Evolutionary conservation across 176 grass and related monocot species (phyloP), one percentile per base, ranked within the genome.

Genomic region (Paspalum notatum): DNA sequence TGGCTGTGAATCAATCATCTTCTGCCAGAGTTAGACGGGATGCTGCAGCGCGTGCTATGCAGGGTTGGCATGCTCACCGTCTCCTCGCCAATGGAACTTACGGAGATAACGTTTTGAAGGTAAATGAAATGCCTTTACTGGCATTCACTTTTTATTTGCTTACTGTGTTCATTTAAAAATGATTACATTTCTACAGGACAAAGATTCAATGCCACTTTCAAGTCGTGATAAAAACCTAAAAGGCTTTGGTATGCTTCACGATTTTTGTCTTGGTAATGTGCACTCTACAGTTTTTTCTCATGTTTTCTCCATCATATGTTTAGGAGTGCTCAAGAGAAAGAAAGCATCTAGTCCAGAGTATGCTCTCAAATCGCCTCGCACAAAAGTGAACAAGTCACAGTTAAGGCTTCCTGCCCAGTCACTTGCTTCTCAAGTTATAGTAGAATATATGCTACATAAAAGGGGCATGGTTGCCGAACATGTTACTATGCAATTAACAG

Each of bases 21-120:
- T 96, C 93, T 41, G 89, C 87, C 20, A 99, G 97, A 84, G 83
- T 91, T 52, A 93, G 97, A 86, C 90, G 97, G 71, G 93, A 96
- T 85, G 89, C 93, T 83, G 97, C 93, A 60, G 82, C 87, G 1
- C 87, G 93, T 52, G 97, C 97, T 77, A 99, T 99, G 97, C 91
- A 91, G 67, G 91, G 93, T 70, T 99, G 93, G 97, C 91, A 96
- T 77, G 92, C 93, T 32, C 91, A 99, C 12, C 91, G 87, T 5
- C 76, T 91, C 57, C 74, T 93, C 79, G 80, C 84, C 76, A 99
- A 96, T 69, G 89, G 83, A 22, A 80, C 85, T 42, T 84, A 91
- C 78, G 90, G 90, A 76, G 93, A 91, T 60, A 91, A 84, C 51
- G 91, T 86, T 54, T 80, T 93, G 64, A 93, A 99, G 83, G 90